phyloP scores from a whole-genome alignment of 257 asterid species.

The Capsicum chinense region DNA sequence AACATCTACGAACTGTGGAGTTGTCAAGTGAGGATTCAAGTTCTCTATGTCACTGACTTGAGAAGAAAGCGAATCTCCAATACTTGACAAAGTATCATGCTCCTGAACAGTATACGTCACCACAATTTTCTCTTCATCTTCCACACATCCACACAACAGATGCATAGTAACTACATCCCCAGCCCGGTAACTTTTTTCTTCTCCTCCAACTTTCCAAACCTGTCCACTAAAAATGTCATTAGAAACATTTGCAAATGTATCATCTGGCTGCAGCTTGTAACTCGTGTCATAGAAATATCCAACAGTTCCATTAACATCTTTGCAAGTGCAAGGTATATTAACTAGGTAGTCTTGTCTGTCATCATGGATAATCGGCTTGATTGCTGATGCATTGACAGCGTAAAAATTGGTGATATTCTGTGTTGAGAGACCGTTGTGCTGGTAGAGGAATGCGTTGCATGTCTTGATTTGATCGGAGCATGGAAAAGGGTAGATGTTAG shows the following conservation, averaged over 20 bases:
- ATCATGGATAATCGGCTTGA: conserved; percentile 40
- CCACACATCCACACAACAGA: conserved; percentile 71
- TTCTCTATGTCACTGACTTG: conserved; percentile 45
- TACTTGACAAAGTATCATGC: conserved; percentile 49
- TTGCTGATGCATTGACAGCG: conserved; percentile 47
- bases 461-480: conserved; percentile 46
- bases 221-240: conserved; percentile 53
- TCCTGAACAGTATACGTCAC: conserved; percentile 66
- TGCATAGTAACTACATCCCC: conserved; percentile 43
- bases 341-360: conserved; percentile 52
- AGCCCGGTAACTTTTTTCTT: conserved; percentile 25
- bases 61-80: conserved; percentile 53
- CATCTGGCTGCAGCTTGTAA: conserved; percentile 37
- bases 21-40: conserved; percentile 47
- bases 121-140: conserved; percentile 44
- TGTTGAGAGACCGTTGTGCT: conserved; percentile 46
- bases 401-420: conserved; percentile 46
- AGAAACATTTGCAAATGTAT: conserved; percentile 50
- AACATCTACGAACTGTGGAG: conserved; percentile 45
- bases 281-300: conserved; percentile 65
- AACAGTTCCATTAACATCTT: conserved; percentile 41
- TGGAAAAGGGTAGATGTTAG: conserved; percentile 38
- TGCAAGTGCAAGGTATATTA: conserved; percentile 60
- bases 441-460: conserved; percentile 61
- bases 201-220: conserved; percentile 49